Conservation (phyloP, 495 filamentous ascomycete species). For the Hypoxylon cercidicola region DNA sequence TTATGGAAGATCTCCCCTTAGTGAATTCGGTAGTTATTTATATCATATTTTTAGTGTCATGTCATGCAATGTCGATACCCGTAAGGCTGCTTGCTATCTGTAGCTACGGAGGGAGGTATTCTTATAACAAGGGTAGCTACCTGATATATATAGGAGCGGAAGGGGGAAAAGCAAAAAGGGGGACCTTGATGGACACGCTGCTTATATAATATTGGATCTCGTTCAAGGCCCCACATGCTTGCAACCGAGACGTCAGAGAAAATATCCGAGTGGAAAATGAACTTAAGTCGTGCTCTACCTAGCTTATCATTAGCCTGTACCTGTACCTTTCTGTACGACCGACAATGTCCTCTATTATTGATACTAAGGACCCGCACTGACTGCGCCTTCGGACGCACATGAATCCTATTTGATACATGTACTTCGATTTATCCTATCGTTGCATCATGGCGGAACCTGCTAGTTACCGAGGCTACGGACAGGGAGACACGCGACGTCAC, state of each 20-base stretch:
- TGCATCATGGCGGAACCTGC: constrained; percentile 34
- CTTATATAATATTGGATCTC: constrained; percentile 10
- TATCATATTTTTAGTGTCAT: too few species aligned
- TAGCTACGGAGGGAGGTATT: too few species aligned
- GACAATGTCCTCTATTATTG: neutral
- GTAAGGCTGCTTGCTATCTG: too few species aligned
- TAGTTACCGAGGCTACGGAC: constrained; percentile 26
- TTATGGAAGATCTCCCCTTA: too few species aligned
- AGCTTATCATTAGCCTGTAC: constrained; percentile 11
- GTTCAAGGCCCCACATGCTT: neutral
- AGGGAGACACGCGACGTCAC: constrained; percentile 26
- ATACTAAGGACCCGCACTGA: neutral
- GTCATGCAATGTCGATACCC: too few species aligned
- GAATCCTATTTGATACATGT: constrained; percentile 33
- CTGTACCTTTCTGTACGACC: neutral
- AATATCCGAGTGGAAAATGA: neutral
- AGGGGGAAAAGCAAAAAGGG: neutral
- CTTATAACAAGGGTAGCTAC: too few species aligned
- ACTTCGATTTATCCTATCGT: constrained; percentile 16
- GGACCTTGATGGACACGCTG: constrained; percentile 23
- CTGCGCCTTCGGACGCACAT: constrained; percentile 29
- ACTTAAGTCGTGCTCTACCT: too few species aligned
- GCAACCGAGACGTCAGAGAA: neutral
- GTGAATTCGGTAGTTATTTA: too few species aligned
- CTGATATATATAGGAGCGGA: neutral